Base-by-base conservation (phyloP, 164 flowering plant genomes). In the Kalanchoe fedtschenkoi region DNA sequence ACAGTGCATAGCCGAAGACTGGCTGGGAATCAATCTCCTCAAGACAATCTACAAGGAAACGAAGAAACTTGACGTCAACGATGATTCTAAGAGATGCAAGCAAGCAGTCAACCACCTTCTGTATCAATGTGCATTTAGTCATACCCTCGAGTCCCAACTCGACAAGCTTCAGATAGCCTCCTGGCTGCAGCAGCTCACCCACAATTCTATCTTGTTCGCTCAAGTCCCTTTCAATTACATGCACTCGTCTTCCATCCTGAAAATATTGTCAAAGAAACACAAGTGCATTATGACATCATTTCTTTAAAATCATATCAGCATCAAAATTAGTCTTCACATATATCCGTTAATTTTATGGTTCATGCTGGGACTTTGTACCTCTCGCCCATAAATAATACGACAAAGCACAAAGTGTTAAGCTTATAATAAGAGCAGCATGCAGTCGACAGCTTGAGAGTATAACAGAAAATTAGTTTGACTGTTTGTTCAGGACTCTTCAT, bases 131-230 rank as follows among this genome's bases (percentile, higher is more conserved):
- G 28, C 26, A 42, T 8, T 55, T 30, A 2, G 33, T 34, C 68
- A 51, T 59, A 75, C 81, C 79, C 35, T 78, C 75, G 41, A 78
- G 78, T 28, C 81, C 79, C 67, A 78, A 63, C 64, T 75, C 77
- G 19, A 70, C 58, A 32, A 78, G 56, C 43, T 71, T 75, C 41
- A 75, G 66, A 54, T 72, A 75, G 43, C 77, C 81, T 9, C 81
- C 81, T 4, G 81, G 78, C 57, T 72, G 78, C 10, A 77, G 72
- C 32, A 75, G 64, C 58, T 77, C 81, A 19, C 81, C 81, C 28
- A 74, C 78, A 44, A 75, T 75, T 53, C 81, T 73, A 38, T 77
- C 77, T 35, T 74, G 81, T 65, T 75, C 75, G 8, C 35, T 66
- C 63, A 77, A 66, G 69, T 77, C 77, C 58, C 73, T 70, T 69